Evolutionary conservation across 495 filamentous ascomycete genomes (phyloP).

Genomic region (Penicillium desertorum): DNA sequence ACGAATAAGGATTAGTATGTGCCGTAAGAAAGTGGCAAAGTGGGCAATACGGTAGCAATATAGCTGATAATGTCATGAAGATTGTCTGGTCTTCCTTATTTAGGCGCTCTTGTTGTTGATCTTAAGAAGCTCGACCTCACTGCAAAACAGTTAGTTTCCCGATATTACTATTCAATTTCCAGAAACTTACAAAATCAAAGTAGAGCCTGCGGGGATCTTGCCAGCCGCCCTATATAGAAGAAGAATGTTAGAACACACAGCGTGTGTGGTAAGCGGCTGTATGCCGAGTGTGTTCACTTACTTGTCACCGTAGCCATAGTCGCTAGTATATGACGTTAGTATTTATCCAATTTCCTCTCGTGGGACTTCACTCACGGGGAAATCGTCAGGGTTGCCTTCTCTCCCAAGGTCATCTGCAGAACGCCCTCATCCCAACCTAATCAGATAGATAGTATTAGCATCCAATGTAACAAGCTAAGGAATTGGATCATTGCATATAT

Average conservation of each 20-base stretch:
- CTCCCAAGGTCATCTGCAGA: slow-evolving; percentile 72
- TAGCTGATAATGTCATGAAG: background rate
- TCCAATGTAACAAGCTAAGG: background rate
- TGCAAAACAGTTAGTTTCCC: slow-evolving; percentile 20
- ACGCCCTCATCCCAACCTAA: slow-evolving; percentile 89
- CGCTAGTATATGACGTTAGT: slow-evolving; percentile 50
- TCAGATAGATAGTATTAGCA: background rate
- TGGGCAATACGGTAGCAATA: background rate
- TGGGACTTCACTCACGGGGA: slow-evolving; percentile 56
- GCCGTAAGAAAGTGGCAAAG: background rate
- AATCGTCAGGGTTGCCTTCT: slow-evolving; percentile 77
- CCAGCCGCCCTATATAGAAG: slow-evolving; percentile 54
- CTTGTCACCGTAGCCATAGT: slow-evolving; percentile 76
- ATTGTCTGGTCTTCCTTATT: background rate
- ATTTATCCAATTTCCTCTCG: background rate
- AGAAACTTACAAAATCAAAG: slow-evolving; percentile 52
- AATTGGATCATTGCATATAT: background rate
- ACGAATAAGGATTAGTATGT: background rate
- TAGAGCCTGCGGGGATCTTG: slow-evolving; percentile 53
- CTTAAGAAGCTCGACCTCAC: slow-evolving; percentile 46
- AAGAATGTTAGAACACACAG: slow-evolving; percentile 12
- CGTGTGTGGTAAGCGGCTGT: background rate
- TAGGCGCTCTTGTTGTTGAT: slow-evolving; percentile 41
- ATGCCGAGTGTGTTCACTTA: slow-evolving; percentile 57
- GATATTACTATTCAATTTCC: background rate